These are phyloP conservation scores for Calocybe gangraenosa DNA, from an alignment of 768 basidiomycete species.

Conservation along the genomic window DNA sequence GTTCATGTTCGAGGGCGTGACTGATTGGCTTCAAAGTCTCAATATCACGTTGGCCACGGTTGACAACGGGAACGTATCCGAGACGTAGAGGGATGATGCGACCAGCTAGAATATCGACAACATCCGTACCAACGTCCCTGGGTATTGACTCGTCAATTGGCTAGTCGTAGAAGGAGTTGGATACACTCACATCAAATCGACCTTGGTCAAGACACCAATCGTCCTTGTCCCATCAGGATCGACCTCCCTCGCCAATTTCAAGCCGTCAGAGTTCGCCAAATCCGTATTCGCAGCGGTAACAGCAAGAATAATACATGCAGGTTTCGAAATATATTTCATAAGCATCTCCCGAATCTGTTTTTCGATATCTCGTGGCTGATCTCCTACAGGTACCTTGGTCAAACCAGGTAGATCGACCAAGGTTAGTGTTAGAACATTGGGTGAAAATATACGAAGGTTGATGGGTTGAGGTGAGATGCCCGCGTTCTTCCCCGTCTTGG, in stretches of 20 bases:
- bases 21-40: conserved; percentile 83
- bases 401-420: conserved; percentile 96
- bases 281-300: conserved; percentile 96
- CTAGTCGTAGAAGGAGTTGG: background rate
- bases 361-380: conserved; percentile 97
- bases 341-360: conserved; percentile 98
- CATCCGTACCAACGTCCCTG: conserved; percentile 97
- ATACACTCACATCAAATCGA: conserved; percentile 91
- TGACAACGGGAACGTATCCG: conserved; percentile 98
- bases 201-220: conserved; percentile 97
- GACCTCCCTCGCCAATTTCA: conserved; percentile 94
- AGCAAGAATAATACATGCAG: conserved; percentile 94
- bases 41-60: conserved; percentile 97
- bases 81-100: conserved; percentile 93
- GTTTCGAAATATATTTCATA: conserved; percentile 90
- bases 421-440: conserved; percentile 94
- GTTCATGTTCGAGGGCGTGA: conserved; percentile 83
- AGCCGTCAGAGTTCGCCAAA: conserved; percentile 96
- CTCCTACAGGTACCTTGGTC: conserved; percentile 92
- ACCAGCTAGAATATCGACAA: conserved; percentile 97
- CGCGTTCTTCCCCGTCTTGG: conserved; percentile 97
- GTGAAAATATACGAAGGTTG: conserved; percentile 96
- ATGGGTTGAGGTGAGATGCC: conserved; percentile 97
- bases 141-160: conserved; percentile 8
- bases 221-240: conserved; percentile 96